phyloP scores from a whole-genome alignment of 345 rosid genomes.

The Gossypium bickii region DNA sequence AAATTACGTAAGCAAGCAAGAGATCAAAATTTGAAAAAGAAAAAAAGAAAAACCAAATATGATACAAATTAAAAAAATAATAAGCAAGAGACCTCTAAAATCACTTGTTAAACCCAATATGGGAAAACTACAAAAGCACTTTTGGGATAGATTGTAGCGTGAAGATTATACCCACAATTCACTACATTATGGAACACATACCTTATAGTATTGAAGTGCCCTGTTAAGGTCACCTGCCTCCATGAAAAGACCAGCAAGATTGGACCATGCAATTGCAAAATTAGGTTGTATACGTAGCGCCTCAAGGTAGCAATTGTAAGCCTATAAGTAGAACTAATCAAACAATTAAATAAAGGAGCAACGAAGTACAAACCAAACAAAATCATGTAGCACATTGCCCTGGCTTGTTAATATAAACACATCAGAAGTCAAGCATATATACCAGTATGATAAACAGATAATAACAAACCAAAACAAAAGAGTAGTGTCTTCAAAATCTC shows the following conservation, averaged over 20 bases:
- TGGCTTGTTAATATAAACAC: not conserved
- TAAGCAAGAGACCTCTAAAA: not conserved
- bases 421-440: not conserved
- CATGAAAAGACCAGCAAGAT: slow-evolving; percentile 98
- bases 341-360: not conserved
- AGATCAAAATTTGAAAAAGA: not conserved
- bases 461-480: not conserved
- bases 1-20: not conserved
- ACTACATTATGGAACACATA: slow-evolving; percentile 15
- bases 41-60: not conserved
- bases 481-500: not conserved
- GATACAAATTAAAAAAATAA: not conserved
- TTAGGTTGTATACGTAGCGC: slow-evolving; percentile 91
- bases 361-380: slow-evolving; percentile 37
- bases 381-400: not conserved
- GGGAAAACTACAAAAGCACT: not conserved
- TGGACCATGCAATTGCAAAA: slow-evolving; percentile 98
- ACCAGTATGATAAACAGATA: not conserved
- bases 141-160: not conserved
- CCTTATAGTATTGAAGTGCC: slow-evolving; percentile 97
- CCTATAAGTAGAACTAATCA: slow-evolving; percentile 35
- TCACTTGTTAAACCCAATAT: not conserved
- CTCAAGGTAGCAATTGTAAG: slow-evolving; percentile 91
- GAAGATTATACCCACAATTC: not conserved
- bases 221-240: slow-evolving; percentile 88